Evolutionary conservation across 2,329 filamentous ascomycete genomes (phyloP), one percentile per base, ranked within the genome.

Genomic region (Fusarium nygamai): DNA sequence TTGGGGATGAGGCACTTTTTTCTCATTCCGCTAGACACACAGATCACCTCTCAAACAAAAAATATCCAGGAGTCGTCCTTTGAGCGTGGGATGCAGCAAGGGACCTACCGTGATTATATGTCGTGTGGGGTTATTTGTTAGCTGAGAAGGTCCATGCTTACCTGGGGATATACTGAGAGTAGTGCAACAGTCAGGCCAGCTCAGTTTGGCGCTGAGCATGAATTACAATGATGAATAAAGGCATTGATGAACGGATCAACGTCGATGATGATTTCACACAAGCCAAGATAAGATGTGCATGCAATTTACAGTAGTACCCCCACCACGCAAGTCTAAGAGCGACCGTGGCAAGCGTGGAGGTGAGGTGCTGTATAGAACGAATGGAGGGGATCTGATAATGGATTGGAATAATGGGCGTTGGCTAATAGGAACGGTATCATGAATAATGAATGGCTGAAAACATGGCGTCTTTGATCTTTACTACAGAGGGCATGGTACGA

Each of bases 401-500:
- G 46, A 27, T 48, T 57, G 72, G 69, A 69, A 74, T 75, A 75
- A 74, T 75, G 72, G 38, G 56, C 34, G 72, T 74, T 74, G 72
- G 72, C 72, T 74, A 74, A 74, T 74, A 46, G 75, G 72, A 74
- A 74, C 73, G 50, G 39, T 61, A 70, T 67, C 72, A 67, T 67
- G 68, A 48, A 47, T 54, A 41, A 48, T 70, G 46, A 69, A 74
- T 75, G 69, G 69, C 56, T 57, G 51, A 59, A 67, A 54, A 34
- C 36, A 48, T 63, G 41, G 73, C 56, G 47, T 38, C 56, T 59
- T 67, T 61, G 67, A 74, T 72, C 71, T 57, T 74, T 70, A 68
- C 67, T 68, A 46, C 43, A 64, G 59, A 58, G 27, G 69, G 69
- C 33, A 74, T 61, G 71, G 63, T 61, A 59, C 50, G 58, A 41